phyloP scores from a whole-genome alignment of 306 rosid species.

The Alnus glutinosa region DNA sequence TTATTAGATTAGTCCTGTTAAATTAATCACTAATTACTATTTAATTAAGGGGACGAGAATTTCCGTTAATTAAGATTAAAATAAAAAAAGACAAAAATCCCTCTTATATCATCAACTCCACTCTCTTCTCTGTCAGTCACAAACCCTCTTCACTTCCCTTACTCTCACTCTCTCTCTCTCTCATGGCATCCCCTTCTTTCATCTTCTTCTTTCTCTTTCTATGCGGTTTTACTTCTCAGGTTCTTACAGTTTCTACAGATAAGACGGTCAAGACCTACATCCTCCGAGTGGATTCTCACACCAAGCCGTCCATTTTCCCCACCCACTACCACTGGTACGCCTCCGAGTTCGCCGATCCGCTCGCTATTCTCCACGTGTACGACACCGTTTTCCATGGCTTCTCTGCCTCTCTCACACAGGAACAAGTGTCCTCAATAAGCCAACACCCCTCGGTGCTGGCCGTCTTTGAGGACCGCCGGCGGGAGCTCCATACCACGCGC shows the following conservation, averaged over 20 bases:
- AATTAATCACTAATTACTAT: neutral
- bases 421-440: constrained; percentile 41
- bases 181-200: neutral
- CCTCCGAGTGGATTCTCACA: constrained; percentile 49
- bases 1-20: neutral
- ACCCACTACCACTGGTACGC: constrained; percentile 85
- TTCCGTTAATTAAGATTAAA: neutral
- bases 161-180: constrained; percentile 29
- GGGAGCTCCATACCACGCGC: constrained; percentile 87
- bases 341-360: constrained; percentile 61
- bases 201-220: constrained; percentile 32
- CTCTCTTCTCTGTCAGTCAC: constrained; percentile 9
- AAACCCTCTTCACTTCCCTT: constrained; percentile 13
- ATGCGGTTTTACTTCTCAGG: constrained; percentile 18
- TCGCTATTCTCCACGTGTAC: constrained; percentile 61
- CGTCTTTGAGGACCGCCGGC: constrained; percentile 69
- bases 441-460: constrained; percentile 68
- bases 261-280: constrained; percentile 58
- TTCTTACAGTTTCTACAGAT: constrained; percentile 8
- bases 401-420: constrained; percentile 61
- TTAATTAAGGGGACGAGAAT: neutral
- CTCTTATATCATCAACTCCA: constrained; percentile 29
- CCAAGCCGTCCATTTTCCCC: constrained; percentile 77
- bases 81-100: constrained; percentile 4
- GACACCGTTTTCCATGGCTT: constrained; percentile 86